phyloP scores from a whole-genome alignment of 1,139 yeast species.

The Lodderomyces pseudojiufengensis region DNA sequence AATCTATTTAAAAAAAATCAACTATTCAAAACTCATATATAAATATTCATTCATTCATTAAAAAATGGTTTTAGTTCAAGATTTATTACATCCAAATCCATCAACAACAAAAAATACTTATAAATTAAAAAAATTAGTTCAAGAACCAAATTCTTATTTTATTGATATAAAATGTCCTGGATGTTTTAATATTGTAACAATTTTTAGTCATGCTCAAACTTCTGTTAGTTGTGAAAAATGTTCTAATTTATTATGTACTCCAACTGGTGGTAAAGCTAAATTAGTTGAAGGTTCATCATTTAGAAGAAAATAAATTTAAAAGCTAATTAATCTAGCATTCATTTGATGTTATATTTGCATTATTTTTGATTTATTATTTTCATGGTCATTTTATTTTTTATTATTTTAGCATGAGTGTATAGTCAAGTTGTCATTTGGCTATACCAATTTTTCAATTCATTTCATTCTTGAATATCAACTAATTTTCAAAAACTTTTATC shows the following conservation, averaged over 20 bases:
- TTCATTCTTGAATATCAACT: too few species aligned
- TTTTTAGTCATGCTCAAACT: slow-evolving; percentile 99
- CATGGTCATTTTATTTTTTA: neutral
- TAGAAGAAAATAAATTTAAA: slow-evolving; percentile 82
- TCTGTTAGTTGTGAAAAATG: slow-evolving; percentile 99
- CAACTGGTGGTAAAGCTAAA: slow-evolving; percentile 99
- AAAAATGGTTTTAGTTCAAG: slow-evolving; percentile 84
- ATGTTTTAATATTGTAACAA: slow-evolving; percentile 97
- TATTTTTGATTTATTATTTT: neutral
- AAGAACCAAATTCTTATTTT: slow-evolving; percentile 97
- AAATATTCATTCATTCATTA: too few species aligned
- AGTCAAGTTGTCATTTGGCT: too few species aligned
- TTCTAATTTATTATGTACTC: slow-evolving; percentile 96
- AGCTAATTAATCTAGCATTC: neutral
- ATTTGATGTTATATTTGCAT: neutral
- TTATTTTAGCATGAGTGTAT: slow-evolving; percentile 1
- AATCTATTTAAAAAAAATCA: too few species aligned
- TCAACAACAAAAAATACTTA: slow-evolving; percentile 94
- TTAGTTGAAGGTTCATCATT: slow-evolving; percentile 98
- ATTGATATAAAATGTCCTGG: slow-evolving; percentile 99
- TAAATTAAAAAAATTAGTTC: slow-evolving; percentile 96
- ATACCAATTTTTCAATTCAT: too few species aligned
- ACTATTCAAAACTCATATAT: too few species aligned
- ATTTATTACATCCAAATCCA: slow-evolving; percentile 94
- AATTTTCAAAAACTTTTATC: too few species aligned